Conservation (phyloP, 2,329 filamentous ascomycete species). For the Sporothrix pseudoabietina region DNA sequence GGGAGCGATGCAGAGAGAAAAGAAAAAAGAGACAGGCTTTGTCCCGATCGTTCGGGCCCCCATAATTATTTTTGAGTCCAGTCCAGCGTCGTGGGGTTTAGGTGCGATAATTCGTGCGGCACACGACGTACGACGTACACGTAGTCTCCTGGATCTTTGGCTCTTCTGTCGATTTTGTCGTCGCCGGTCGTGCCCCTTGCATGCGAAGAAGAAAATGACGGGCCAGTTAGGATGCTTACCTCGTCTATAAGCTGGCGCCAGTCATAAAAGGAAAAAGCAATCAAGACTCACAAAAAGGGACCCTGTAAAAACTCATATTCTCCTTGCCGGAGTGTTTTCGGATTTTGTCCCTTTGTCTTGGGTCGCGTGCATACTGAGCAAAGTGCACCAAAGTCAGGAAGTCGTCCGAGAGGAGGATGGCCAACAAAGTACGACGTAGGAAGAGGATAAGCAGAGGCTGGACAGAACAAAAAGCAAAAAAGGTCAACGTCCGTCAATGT, state of each 20-base stretch:
- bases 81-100: slow-evolving; percentile 17
- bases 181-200: slow-evolving; percentile 1
- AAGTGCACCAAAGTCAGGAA: not conserved
- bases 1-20: not conserved
- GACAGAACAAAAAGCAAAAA: slow-evolving; percentile 12
- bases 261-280: not conserved
- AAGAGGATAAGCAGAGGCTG: not conserved
- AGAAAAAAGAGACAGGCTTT: not conserved
- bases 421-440: not conserved
- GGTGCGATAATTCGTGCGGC: too few relatives aligned
- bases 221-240: slow-evolving; percentile 1
- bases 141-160: not conserved
- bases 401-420: not conserved
- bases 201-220: slow-evolving; percentile 8
- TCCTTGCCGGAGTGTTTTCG: not conserved
- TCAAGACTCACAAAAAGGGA: not conserved
- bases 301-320: not conserved
- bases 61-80: slow-evolving; percentile 25
- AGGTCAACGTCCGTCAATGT: not conserved
- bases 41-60: slow-evolving; percentile 30
- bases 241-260: too few relatives aligned
- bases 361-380: not conserved
- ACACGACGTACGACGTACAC: too few relatives aligned
- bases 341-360: not conserved
- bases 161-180: not conserved